phyloP scores from a whole-genome alignment of 192 early-diverging fungal species.

The Coemansia guatemalensis region DNA sequence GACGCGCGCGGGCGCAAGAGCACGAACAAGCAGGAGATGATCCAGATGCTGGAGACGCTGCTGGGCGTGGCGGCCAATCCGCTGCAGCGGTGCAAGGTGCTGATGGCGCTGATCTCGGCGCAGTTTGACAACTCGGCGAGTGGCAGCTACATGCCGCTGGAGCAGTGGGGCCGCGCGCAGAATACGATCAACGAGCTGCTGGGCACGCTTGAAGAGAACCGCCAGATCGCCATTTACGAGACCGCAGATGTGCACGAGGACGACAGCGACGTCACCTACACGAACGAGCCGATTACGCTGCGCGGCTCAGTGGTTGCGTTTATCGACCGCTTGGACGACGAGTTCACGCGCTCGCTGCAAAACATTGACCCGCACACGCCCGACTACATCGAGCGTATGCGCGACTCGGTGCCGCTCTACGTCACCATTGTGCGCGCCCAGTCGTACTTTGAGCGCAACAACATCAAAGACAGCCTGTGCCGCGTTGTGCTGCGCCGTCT shows the following conservation, averaged over 20 bases:
- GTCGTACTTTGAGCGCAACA: conserved; percentile 76
- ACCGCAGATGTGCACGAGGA: conserved; percentile 46
- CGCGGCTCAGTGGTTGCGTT: conserved; percentile 85
- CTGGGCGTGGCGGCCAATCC: conserved; percentile 62
- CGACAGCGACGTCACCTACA: conserved; percentile 52
- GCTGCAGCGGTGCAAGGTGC: conserved; percentile 79
- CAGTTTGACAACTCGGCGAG: conserved; percentile 81
- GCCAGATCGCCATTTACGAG: conserved; percentile 69
- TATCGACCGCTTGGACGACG: conserved; percentile 94
- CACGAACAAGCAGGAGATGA: conserved; percentile 81
- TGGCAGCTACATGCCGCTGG: conserved; percentile 68
- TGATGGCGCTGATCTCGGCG: conserved; percentile 83
- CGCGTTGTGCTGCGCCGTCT: conserved; percentile 82
- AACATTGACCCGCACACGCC: conserved; percentile 96
- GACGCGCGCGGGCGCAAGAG: conserved; percentile 93
- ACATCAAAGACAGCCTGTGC: conserved; percentile 62
- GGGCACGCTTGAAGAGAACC: conserved; percentile 73
- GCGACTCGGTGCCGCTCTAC: conserved; percentile 87
- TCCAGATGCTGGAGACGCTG: conserved; percentile 66
- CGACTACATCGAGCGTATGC: conserved; percentile 93
- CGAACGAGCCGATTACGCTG: conserved; percentile 63
- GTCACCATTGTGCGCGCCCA: conserved; percentile 84
- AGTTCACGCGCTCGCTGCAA: conserved; percentile 94
- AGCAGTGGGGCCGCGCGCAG: conserved; percentile 77
- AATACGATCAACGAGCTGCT: conserved; percentile 78